Percentiles rank a stretch among this genome's conserved stretches.
Evolutionary conservation across 2,329 filamentous ascomycete genomes (phyloP).

Genomic region (Sporothrix euskadiensis): DNA sequence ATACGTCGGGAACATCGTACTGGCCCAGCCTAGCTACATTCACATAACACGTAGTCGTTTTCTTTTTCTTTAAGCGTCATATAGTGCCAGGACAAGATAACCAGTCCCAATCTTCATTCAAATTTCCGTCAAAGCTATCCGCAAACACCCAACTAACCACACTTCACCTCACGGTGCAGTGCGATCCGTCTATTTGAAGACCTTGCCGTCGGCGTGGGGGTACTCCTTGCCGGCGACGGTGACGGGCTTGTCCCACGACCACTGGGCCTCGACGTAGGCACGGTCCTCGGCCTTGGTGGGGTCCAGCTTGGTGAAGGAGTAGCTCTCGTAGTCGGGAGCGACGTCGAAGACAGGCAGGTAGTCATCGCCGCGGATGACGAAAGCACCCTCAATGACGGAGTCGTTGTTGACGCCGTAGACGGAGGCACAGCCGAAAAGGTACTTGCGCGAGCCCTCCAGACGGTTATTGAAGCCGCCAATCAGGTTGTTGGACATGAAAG

Average conservation of each 20-base stretch:
- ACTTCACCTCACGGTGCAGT: not conserved
- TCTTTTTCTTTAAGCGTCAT: not conserved
- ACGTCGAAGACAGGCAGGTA: constrained; percentile 86
- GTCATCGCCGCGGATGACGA: constrained; percentile 91
- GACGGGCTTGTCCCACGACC: constrained; percentile 88
- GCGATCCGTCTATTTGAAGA: constrained; percentile 80
- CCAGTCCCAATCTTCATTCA: not conserved
- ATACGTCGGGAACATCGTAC: constrained; percentile 18
- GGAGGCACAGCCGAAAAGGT: constrained; percentile 85
- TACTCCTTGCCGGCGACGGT: constrained; percentile 83
- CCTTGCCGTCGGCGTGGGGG: constrained; percentile 87
- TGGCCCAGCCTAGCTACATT: constrained; percentile 23
- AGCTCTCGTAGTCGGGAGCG: constrained; percentile 95
- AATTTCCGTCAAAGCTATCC: not conserved
- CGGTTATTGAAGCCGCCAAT: constrained; percentile 97
- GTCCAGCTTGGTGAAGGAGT: constrained; percentile 96
- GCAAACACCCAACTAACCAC: not conserved
- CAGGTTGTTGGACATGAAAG: constrained; percentile 99
- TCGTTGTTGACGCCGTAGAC: constrained; percentile 89
- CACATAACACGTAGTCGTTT: not conserved
- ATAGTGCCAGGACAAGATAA: not conserved
- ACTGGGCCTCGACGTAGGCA: constrained; percentile 81
- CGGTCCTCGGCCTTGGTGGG: constrained; percentile 79
- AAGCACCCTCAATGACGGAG: constrained; percentile 89
- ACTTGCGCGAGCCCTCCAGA: constrained; percentile 97